Base-by-base conservation (phyloP, 257 asterid species). In the Solanum medicagineum region DNA sequence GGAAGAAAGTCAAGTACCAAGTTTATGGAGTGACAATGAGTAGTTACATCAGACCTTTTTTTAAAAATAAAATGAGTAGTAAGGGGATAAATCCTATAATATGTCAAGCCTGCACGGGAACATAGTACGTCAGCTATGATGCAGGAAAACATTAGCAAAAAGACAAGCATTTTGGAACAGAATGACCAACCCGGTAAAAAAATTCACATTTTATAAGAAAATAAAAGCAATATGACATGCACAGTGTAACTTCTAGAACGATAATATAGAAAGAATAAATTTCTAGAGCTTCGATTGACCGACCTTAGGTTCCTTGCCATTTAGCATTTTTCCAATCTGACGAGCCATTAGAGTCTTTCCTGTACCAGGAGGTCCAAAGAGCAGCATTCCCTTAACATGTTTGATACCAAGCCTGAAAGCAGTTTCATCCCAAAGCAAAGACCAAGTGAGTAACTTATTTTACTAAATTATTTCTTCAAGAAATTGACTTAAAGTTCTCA, bases 311-410 rank as follows among this genome's bases (percentile, higher is more conserved):
- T 97, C 99, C 91, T 95, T 97, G 83, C 98, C 99, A 84, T 97
- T 92, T 85, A 97, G 89, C 95, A 97, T 94, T 87, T 95, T 97
- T 71, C 99, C 99, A 87, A 97, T 97, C 92, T 97, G 99, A 22
- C 99, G 98, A 86, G 99, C 99, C 97, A 97, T 95, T 82, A 97
- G 90, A 75, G 99, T 97, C 93, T 97, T 97, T 73, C 99, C 99
- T 84, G 99, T 97, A 87, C 99, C 99, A 91, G 99, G 99, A 87
- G 99, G 99, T 86, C 99, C 99, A 88, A 73, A 90, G 69, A 97
- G 98, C 88, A 97, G 92, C 98, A 97, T 97, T 89, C 99, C 99
- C 86, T 97, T 97, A 65, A 97, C 99, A 89, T 97, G 99, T 90
- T 94, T 95, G 92, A 97, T 95, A 73, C 99, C 99, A 86, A 97